A percentile compares a stretch with the other conserved stretches of the same genome.
Conservation (phyloP, 2,329 filamentous ascomycete species). For the Leptoxyphium fumago region DNA sequence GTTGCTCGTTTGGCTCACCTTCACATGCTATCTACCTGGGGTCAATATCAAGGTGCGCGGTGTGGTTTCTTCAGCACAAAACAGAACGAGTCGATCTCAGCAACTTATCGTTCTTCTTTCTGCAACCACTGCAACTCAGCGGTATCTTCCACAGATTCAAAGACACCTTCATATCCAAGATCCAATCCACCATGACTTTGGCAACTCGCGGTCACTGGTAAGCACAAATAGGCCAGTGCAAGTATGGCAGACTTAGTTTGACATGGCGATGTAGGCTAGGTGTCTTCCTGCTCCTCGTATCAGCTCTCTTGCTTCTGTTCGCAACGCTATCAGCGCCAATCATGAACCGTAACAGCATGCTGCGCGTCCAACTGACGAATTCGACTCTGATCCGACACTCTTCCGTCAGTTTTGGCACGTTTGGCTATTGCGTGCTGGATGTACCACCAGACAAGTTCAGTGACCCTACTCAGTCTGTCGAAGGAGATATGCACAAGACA, state of each 20-base stretch:
- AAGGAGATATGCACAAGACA: slow-evolving; percentile 13
- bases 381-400: slow-evolving; percentile 20
- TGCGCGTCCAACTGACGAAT: slow-evolving; percentile 37
- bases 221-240: too few species aligned
- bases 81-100: too few species aligned
- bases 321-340: slow-evolving; percentile 46
- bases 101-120: too few species aligned
- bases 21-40: too few species aligned
- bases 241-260: not conserved
- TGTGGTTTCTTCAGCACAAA: too few species aligned
- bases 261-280: slow-evolving; percentile 24
- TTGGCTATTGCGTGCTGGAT: slow-evolving; percentile 40
- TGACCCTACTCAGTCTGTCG: not conserved
- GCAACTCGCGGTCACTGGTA: too few species aligned
- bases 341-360: slow-evolving; percentile 38
- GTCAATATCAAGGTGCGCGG: too few species aligned
- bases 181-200: too few species aligned
- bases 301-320: slow-evolving; percentile 42
- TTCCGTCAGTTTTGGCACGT: slow-evolving; percentile 41
- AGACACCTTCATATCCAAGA: too few species aligned
- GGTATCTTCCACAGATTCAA: too few species aligned
- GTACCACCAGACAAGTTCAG: slow-evolving; percentile 15
- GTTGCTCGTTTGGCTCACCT: too few species aligned
- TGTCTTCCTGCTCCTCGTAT: slow-evolving; percentile 41
- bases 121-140: too few species aligned